Evolutionary conservation across 225 moss, liverwort and hornwort genomes (phyloP).

Genomic region (Marchantia paleacea): DNA sequence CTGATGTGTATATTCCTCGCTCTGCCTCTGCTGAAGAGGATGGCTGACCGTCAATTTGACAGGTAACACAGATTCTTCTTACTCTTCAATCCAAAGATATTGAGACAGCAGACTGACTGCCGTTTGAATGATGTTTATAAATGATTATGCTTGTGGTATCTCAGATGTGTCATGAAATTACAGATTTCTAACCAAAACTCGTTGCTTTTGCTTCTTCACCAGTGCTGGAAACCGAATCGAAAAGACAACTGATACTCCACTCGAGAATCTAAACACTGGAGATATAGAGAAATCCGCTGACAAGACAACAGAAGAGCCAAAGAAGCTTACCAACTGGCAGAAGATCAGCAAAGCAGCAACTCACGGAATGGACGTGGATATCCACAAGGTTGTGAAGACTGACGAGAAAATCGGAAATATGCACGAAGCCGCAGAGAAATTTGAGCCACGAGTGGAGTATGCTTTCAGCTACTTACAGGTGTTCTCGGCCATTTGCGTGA

Average conservation of each 20-base stretch:
- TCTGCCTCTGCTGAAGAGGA: slow-evolving; percentile 46
- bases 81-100: background rate
- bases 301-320: no score
- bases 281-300: no score
- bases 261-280: no score
- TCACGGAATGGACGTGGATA: slow-evolving; percentile 40
- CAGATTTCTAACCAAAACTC: background rate
- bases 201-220: background rate
- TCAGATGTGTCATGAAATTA: background rate
- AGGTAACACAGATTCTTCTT: background rate
- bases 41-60: slow-evolving; percentile 53
- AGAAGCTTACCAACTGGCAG: slow-evolving; percentile 6
- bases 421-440: slow-evolving; percentile 55
- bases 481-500: slow-evolving; percentile 59
- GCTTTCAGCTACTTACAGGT: slow-evolving; percentile 62
- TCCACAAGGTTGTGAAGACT: slow-evolving; percentile 53
- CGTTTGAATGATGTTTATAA: background rate
- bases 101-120: background rate
- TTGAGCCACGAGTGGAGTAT: slow-evolving; percentile 60
- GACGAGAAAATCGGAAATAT: slow-evolving; percentile 44
- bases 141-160: background rate
- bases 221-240: no score
- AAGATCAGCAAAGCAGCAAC: slow-evolving; percentile 48
- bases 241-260: no score
- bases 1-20: slow-evolving; percentile 26